Percentiles rank a stretch among this genome's conserved stretches.
Evolutionary conservation across 1,284 basidiomycete genomes (phyloP).

Genomic region (Boletus smithii): DNA sequence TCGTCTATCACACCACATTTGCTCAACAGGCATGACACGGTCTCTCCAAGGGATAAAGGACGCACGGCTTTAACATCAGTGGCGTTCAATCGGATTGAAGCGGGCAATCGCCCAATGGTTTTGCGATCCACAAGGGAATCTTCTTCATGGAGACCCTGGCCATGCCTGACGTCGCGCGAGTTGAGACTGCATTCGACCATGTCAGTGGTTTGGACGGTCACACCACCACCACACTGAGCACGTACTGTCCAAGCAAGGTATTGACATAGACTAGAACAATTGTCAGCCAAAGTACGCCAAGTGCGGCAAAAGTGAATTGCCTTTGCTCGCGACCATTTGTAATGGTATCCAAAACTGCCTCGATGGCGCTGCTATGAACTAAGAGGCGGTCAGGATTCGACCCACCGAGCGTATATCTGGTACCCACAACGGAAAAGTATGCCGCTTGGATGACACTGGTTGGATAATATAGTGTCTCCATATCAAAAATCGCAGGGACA

Average conservation of each 20-base stretch:
- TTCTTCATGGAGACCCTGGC: conserved; percentile 40
- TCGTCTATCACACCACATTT: conserved; percentile 13
- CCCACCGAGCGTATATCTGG: background rate
- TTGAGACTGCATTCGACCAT: conserved; percentile 31
- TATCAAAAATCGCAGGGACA: conserved; percentile 2
- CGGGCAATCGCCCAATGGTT: background rate
- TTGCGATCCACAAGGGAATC: conserved; percentile 17
- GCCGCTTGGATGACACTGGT: conserved; percentile 27
- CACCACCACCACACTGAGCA: background rate
- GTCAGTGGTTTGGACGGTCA: background rate
- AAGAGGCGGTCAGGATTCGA: background rate
- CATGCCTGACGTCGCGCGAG: conserved; percentile 30
- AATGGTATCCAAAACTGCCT: conserved; percentile 37
- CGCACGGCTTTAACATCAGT: conserved; percentile 21
- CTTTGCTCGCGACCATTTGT: conserved; percentile 37
- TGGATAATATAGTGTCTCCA: background rate
- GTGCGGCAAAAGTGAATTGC: conserved; percentile 18
- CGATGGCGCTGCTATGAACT: conserved; percentile 36
- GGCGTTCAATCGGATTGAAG: conserved; percentile 18
- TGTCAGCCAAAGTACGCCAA: background rate
- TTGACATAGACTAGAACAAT: conserved; percentile 30
- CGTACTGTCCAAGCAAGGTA: conserved; percentile 30
- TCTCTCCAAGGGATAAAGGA: background rate
- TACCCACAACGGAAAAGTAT: conserved; percentile 27
- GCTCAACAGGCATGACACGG: background rate